Evolutionary conservation across 1,284 basidiomycete genomes (phyloP).

Genomic region (Anthracocystis walkeri): DNA sequence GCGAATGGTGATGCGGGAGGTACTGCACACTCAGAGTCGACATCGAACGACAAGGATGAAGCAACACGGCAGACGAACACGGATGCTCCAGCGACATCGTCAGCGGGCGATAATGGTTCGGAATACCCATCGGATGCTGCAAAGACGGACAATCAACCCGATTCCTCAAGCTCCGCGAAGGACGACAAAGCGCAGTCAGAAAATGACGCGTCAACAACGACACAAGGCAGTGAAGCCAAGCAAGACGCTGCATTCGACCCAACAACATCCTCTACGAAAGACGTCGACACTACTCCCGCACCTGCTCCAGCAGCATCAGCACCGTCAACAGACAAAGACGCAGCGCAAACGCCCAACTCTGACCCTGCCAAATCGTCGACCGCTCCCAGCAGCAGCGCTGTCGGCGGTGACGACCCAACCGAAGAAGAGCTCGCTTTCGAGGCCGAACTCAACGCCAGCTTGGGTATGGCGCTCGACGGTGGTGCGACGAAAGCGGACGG

Average conservation of each 20-base stretch:
- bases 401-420: slow-evolving; percentile 33
- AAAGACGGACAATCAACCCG: background rate
- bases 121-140: background rate
- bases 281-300: background rate
- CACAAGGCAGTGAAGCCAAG: background rate
- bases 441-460: slow-evolving; percentile 53
- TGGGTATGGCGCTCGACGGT: slow-evolving; percentile 44
- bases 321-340: background rate
- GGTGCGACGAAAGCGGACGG: slow-evolving; percentile 32
- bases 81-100: background rate
- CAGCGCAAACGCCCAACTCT: background rate
- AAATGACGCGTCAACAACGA: background rate
- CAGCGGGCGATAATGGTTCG: background rate
- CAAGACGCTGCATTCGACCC: background rate
- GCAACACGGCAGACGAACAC: background rate
- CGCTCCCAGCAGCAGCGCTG: slow-evolving; percentile 4
- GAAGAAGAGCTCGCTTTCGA: slow-evolving; percentile 60
- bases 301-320: background rate
- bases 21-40: background rate
- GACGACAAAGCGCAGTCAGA: slow-evolving; percentile 1
- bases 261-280: background rate
- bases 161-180: background rate
- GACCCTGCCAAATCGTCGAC: slow-evolving; percentile 12
- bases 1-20: slow-evolving; percentile 3
- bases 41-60: background rate